phyloP scores from a whole-genome alignment of 495 filamentous ascomycete genomes.

The Aspergillus coremiiformis region DNA sequence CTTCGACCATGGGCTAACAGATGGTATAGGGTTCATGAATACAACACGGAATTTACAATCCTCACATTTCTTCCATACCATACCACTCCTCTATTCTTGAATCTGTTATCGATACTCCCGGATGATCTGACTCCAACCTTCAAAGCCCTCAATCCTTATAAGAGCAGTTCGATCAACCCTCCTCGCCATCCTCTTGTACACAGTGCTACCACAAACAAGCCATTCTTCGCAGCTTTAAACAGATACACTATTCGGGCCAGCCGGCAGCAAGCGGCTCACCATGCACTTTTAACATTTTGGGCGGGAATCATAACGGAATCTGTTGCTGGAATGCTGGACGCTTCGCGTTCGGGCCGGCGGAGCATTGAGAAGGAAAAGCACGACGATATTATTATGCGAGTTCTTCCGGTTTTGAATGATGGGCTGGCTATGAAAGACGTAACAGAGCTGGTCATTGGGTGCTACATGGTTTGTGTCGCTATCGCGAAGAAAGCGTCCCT shows the following conservation, averaged over 20 bases:
- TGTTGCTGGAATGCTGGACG: conserved; percentile 69
- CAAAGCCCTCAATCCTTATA: conserved; percentile 77
- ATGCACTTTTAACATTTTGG: conserved; percentile 79
- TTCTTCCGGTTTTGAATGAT: conserved; percentile 69
- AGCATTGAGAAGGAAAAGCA: conserved; percentile 63
- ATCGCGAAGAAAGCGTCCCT: conserved; percentile 73
- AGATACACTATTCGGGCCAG: conserved; percentile 65
- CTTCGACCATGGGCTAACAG: conserved; percentile 22
- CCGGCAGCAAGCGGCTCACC: conserved; percentile 59
- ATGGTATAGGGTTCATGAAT: conserved; percentile 69
- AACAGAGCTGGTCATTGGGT: conserved; percentile 70
- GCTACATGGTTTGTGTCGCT: conserved; percentile 83
- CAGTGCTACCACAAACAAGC: conserved; percentile 62
- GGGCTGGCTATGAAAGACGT: conserved; percentile 64
- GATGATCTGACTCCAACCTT: conserved; percentile 63
- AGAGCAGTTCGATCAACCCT: conserved; percentile 61
- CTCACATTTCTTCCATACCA: conserved; percentile 91
- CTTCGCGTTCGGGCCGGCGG: conserved; percentile 59
- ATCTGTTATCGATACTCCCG: conserved; percentile 76
- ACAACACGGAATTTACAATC: conserved; percentile 72
- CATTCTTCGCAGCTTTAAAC: conserved; percentile 65
- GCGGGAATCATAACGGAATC: conserved; percentile 75
- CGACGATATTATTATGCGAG: conserved; percentile 65
- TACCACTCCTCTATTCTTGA: conserved; percentile 68
- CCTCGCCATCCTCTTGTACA: conserved; percentile 75